phyloP scores from a whole-genome alignment of 768 basidiomycete species.

The Nidularia pulvinata region DNA sequence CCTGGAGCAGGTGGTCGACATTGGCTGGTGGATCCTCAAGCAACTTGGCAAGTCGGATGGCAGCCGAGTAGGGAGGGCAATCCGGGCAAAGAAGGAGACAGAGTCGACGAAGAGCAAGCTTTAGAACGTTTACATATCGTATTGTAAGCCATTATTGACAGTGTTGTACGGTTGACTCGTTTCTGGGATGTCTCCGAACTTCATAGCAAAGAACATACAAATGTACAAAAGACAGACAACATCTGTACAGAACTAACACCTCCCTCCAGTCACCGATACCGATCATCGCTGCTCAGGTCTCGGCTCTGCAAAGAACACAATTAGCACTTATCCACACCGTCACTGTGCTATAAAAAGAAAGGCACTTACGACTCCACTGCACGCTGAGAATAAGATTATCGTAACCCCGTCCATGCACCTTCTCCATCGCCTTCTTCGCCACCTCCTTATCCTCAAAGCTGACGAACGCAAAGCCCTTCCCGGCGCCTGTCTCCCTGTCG shows the following conservation, averaged over 20 bases:
- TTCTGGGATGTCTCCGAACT: too few relatives aligned
- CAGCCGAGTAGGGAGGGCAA: conserved; percentile 77
- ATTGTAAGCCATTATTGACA: too few relatives aligned
- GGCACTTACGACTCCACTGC: conserved; percentile 58
- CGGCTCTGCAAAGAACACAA: not conserved
- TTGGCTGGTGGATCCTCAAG: conserved; percentile 84
- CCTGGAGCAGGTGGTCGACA: conserved; percentile 67
- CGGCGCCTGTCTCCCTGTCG: conserved; percentile 92
- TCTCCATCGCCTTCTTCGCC: conserved; percentile 90
- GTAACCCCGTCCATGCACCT: conserved; percentile 90
- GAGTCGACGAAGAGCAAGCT: conserved; percentile 17
- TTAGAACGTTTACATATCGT: not conserved
- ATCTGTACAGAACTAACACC: too few relatives aligned
- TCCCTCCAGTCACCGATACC: not conserved
- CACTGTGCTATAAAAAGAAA: not conserved
- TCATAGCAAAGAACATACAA: too few relatives aligned
- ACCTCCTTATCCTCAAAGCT: conserved; percentile 83
- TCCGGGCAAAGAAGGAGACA: conserved; percentile 48
- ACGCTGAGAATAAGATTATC: conserved; percentile 84
- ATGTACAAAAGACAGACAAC: too few relatives aligned
- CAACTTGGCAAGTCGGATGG: conserved; percentile 65
- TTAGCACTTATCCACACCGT: not conserved
- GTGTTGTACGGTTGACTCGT: too few relatives aligned
- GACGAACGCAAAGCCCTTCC: conserved; percentile 98
- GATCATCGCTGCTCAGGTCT: not conserved